phyloP scores from a whole-genome alignment of 1,284 basidiomycete species.

The Fomitopsis schrenkii region DNA sequence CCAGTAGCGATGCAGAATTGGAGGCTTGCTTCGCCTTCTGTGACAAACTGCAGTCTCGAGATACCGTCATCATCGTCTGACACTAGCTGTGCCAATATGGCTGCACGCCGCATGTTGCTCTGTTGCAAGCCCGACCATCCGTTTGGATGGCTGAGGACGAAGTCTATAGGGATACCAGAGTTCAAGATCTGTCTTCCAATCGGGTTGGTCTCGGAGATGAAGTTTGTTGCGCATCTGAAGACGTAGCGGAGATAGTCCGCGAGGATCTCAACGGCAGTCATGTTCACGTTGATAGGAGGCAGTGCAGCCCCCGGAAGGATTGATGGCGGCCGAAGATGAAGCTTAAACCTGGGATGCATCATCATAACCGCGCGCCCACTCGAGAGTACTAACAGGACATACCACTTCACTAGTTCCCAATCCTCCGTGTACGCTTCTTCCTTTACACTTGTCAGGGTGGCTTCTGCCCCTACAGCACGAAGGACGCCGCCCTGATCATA shows the following conservation, averaged over 20 bases:
- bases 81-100: conserved; percentile 28
- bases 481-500: conserved; percentile 43
- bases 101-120: conserved; percentile 35
- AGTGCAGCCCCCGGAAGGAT: conserved; percentile 15
- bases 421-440: conserved; percentile 42
- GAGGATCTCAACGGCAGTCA: conserved; percentile 42
- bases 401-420: conserved; percentile 50
- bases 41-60: conserved; percentile 38
- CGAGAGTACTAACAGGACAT: background rate
- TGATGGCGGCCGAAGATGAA: conserved; percentile 42
- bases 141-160: conserved; percentile 39
- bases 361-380: background rate
- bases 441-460: conserved; percentile 36
- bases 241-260: conserved; percentile 53
- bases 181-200: conserved; percentile 36
- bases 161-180: conserved; percentile 25
- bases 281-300: conserved; percentile 42
- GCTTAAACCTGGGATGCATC: conserved; percentile 47
- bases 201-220: conserved; percentile 45
- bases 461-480: conserved; percentile 50
- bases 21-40: conserved; percentile 48
- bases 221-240: conserved; percentile 36
- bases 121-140: conserved; percentile 43
- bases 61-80: conserved; percentile 24
- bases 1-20: conserved; percentile 41